Evolutionary conservation across 176 grass and related monocot genomes (phyloP), one percentile per base, ranked within the genome.

Genomic region (Musa schizocarpa): DNA sequence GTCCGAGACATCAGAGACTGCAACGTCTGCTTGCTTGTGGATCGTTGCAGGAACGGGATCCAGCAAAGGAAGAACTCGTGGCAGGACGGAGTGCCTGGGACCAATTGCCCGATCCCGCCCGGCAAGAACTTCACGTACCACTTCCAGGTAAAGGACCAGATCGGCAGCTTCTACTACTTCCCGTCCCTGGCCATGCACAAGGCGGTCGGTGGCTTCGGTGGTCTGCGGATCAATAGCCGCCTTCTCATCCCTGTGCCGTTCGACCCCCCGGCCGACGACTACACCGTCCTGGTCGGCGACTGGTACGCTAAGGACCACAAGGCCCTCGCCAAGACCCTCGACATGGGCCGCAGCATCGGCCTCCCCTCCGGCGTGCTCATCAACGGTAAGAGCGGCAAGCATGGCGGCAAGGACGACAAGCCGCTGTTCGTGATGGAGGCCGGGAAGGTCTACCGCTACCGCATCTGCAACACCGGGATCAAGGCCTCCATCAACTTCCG

Each of bases 51-150:
- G 65, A 68, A 68, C 10, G 65, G 65, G 14, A 68, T 68, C 65
- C 65, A 68, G 25, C 65, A 68, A 25, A 68, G 65, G 65, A 68
- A 43, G 25, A 68, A 68, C 25, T 68, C 65, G 13, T 68, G 65
- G 65, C 65, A 68, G 65, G 23, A 68, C 29, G 65, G 65, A 61
- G 57, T 61, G 12, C 16, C 57, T 1, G 57, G 57, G n/a, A 61
- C 57, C 57, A 61, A 61, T 17, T 61, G 57, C 57, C 57, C 57
- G 57, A 61, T 61, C 57, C n/a, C n/a, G 57, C 57, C 57, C 5
- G 57, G 57, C 5, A 61, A 13, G 1, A 61, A 61, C 13, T 61
- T 61, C 57, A 61, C 57, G 13, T 61, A 61, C 57, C 57, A 61
- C 57, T 61, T 20, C 57, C 57, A 61, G 57, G 57, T 61, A 2